phyloP scores from a whole-genome alignment of 73 alveolate species.

The Paramecium bursaria region DNA sequence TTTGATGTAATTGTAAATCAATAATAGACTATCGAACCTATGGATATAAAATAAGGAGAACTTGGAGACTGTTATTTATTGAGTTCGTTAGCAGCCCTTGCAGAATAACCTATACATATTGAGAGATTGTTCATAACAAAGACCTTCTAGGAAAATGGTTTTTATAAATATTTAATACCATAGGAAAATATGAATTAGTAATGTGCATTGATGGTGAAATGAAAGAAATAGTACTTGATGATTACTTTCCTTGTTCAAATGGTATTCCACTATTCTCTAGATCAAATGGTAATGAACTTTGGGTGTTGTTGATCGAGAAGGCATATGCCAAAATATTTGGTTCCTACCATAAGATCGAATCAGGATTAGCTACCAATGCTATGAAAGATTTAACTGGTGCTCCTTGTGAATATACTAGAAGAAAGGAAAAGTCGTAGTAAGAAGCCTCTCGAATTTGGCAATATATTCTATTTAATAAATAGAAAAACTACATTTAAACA shows the following conservation, averaged over 20 bases:
- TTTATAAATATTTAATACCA: conserved; percentile 55
- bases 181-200: conserved; percentile 74
- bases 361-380: conserved; percentile 82
- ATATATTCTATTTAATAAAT: conserved; percentile 48
- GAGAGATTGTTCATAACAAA: conserved; percentile 73
- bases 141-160: conserved; percentile 73
- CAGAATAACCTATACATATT: conserved; percentile 82
- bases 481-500: conserved; percentile 72
- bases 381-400: conserved; percentile 87
- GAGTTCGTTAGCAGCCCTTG: conserved; percentile 83
- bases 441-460: conserved; percentile 73
- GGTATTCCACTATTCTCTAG: conserved; percentile 90
- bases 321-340: conserved; percentile 95
- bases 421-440: conserved; percentile 66
- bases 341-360: conserved; percentile 77
- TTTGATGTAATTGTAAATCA: conserved; percentile 42
- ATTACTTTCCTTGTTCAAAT: conserved; percentile 84
- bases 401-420: conserved; percentile 76
- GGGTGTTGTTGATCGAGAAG: conserved; percentile 90
- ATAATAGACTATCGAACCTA: too few relatives aligned
- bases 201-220: conserved; percentile 90
- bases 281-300: conserved; percentile 84
- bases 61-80: conserved; percentile 90
- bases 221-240: conserved; percentile 90
- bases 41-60: conserved; percentile 83